phyloP scores from a whole-genome alignment of 2,329 filamentous ascomycete genomes.

The Nothophoma quercina region DNA sequence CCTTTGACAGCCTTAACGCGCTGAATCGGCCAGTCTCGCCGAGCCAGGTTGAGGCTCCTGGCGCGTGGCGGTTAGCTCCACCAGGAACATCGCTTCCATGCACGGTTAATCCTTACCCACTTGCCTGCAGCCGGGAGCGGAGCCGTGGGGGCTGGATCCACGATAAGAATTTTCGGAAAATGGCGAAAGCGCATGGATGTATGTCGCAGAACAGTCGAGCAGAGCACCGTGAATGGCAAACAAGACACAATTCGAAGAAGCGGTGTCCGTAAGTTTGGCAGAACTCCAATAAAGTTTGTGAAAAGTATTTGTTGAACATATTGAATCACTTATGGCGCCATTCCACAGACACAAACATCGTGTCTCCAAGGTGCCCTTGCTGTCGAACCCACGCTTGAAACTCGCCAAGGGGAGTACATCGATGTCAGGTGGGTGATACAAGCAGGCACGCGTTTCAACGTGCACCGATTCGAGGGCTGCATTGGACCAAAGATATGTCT shows the following conservation, averaged over 20 bases:
- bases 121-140: constrained; percentile 17
- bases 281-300: background rate
- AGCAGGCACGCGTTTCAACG: constrained; percentile 13
- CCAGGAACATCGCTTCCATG: constrained; percentile 22
- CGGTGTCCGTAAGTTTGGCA: constrained; percentile 15
- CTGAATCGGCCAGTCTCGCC: constrained; percentile 18
- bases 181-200: constrained; percentile 5
- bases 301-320: background rate
- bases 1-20: constrained; percentile 2
- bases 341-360: background rate
- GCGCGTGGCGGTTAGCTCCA: constrained; percentile 20
- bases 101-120: constrained; percentile 20
- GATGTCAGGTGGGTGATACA: constrained; percentile 11
- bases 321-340: constrained; percentile 10
- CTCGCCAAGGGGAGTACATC: constrained; percentile 8
- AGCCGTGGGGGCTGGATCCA: constrained; percentile 20
- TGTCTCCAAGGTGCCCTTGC: constrained; percentile 2
- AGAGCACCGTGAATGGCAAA: constrained; percentile 6
- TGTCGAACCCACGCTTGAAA: constrained; percentile 3
- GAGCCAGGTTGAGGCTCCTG: constrained; percentile 21
- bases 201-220: background rate
- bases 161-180: constrained; percentile 19
- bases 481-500: constrained; percentile 2
- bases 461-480: background rate
- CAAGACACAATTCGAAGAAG: constrained; percentile 5